Percentiles rank a stretch among this genome's conserved stretches.
phyloP scores from a whole-genome alignment of 1,139 yeast genomes.

The Kodamaea sp. region DNA sequence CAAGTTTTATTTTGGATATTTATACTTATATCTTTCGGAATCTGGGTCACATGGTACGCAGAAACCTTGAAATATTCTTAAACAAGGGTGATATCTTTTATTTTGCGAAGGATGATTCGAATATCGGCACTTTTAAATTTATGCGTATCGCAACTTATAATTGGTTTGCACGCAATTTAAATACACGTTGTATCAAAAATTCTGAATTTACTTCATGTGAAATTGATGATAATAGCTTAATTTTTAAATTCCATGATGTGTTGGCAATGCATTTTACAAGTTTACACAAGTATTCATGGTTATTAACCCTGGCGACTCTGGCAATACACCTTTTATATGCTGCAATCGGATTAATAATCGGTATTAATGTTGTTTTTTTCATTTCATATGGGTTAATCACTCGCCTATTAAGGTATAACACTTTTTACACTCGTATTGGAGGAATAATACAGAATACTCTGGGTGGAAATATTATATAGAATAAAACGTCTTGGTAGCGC shows the following conservation, averaged over 20 bases:
- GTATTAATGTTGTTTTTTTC: too few relatives aligned
- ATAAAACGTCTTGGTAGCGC: too few relatives aligned
- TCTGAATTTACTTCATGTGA: conserved; percentile 7
- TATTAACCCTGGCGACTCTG: conserved; percentile 21
- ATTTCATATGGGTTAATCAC: too few relatives aligned
- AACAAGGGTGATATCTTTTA: conserved; percentile 15
- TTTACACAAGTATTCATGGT: conserved; percentile 5
- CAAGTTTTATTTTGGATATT: conserved; percentile 27
- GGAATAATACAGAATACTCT: too few relatives aligned
- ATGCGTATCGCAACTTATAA: conserved; percentile 5
- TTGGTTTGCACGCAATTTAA: conserved; percentile 6
- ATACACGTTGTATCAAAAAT: conserved; percentile 2
- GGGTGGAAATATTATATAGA: too few relatives aligned
- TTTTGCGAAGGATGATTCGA: conserved; percentile 9
- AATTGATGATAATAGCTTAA: conserved; percentile 16
- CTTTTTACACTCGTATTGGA: too few relatives aligned
- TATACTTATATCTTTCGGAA: conserved; percentile 26
- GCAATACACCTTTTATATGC: conserved; percentile 27
- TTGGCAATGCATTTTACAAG: conserved; percentile 16
- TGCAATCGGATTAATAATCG: too few relatives aligned
- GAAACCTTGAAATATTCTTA: conserved; percentile 11
- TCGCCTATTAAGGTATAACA: too few relatives aligned
- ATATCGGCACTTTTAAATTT: conserved; percentile 5
- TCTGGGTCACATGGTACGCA: conserved; percentile 9
- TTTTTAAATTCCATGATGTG: conserved; percentile 29